Conservation (phyloP, 1,284 basidiomycete genomes). For the Apiotrichum brassicae region DNA sequence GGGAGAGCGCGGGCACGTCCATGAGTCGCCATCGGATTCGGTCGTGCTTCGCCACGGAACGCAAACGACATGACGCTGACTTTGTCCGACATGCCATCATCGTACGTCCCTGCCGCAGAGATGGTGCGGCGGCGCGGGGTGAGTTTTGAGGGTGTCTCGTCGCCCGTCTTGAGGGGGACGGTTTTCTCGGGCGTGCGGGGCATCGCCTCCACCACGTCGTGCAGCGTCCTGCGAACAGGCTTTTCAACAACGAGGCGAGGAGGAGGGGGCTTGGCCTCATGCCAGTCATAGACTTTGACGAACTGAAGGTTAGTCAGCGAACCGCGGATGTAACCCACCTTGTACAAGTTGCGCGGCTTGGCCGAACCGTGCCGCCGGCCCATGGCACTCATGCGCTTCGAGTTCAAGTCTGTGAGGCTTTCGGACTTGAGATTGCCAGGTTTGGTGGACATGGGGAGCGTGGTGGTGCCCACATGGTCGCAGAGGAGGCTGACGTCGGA, state of each 20-base stretch:
- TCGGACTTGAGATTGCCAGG: conserved; percentile 52
- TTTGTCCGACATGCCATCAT: conserved; percentile 23
- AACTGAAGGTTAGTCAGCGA: conserved; percentile 24
- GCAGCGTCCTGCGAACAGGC: conserved; percentile 2
- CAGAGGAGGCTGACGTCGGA: conserved; percentile 92
- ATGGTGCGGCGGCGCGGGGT: conserved; percentile 4
- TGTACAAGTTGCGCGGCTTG: conserved; percentile 82
- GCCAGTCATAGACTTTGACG: conserved; percentile 75
- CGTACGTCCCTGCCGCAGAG: neutral
- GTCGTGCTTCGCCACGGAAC: conserved; percentile 24
- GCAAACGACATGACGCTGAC: conserved; percentile 40
- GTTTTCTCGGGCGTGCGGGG: conserved; percentile 1
- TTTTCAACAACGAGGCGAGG: neutral
- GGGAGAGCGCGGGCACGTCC: neutral
- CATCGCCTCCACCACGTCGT: conserved; percentile 8
- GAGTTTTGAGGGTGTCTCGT: conserved; percentile 7
- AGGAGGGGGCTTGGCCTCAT: conserved; percentile 13
- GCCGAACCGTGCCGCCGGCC: conserved; percentile 64
- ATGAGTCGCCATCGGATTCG: neutral
- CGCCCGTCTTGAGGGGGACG: conserved; percentile 8
- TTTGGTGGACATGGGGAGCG: conserved; percentile 66
- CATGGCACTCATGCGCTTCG: conserved; percentile 52
- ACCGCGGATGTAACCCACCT: conserved; percentile 50
- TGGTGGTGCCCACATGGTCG: conserved; percentile 81
- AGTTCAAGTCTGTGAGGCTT: conserved; percentile 69